Base-by-base conservation (phyloP, 108 stramenopile species). In the Fragilaria radians region DNA sequence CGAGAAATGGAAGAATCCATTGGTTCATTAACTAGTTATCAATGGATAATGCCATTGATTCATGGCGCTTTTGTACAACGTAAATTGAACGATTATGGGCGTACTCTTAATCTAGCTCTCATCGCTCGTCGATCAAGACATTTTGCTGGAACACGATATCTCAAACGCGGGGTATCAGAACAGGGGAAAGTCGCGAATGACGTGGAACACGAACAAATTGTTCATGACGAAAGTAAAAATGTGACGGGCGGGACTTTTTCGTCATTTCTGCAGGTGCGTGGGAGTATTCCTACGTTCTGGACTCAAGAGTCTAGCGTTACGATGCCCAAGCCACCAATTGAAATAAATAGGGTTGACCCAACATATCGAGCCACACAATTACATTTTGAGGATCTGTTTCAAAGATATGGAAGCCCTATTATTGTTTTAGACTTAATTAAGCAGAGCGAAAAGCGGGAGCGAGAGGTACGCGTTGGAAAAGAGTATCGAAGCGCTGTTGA, bases 221-320 rank as follows among this genome's bases (percentile, higher is more conserved):
- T 97, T 28, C 94, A 97, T 36, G 95, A 94, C 54, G 91, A 95
- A 61, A 76, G 81, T n/a, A 80, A 74, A 28, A 69, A 67, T 26
- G 68, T 78, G 14, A 29, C 57, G 9, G 58, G 61, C 3, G 94
- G 93, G 11, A 72, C 78, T 1, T 94, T 97, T 63, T 88, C 89
- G 1, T 83, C 90, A 1, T 97, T 70, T 55, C 62, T 97, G 52
- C 98, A 99, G 66, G 86, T 97, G 29, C 88, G 98, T 0, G 97
- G 97, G 1, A 93, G 90, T 27, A 96, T 98, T 59, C 98, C 98
- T 17, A 96, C 93, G 3, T 97, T 79, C 65, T 99, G 98, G 98
- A 89, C 93, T 0, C 98, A 99, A 73, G 96, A 95, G 59, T 85
- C 83, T 22, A 80, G 74, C 36, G 84, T 97, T 9, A 93, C 95